Percentiles rank a stretch among this genome's conserved stretches.
These are phyloP conservation scores for Colletotrichum sp. DNA, from an alignment of 2,329 filamentous ascomycete species.

Conservation along the genomic window DNA sequence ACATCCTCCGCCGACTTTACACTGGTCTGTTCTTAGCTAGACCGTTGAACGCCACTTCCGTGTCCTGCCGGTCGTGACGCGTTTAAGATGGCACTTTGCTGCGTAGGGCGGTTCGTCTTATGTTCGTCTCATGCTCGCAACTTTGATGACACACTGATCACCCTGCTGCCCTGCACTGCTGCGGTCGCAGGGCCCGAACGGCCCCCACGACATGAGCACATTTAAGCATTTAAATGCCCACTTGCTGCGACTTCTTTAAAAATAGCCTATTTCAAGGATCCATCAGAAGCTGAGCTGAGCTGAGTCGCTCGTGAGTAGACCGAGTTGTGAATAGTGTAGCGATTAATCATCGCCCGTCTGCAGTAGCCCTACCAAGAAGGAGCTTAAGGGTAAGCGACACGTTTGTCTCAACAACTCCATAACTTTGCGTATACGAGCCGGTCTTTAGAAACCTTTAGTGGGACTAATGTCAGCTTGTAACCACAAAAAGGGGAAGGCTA, in stretches of 20 bases:
- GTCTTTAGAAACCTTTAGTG: neutral
- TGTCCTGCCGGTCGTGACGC: neutral
- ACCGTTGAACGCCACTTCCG: neutral
- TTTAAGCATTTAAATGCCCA: neutral
- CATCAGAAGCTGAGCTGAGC: neutral
- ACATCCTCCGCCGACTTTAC: fast-evolving
- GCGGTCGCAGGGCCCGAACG: neutral
- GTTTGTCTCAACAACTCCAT: neutral
- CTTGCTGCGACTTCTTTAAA: neutral
- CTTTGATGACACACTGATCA: neutral
- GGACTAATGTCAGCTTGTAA: neutral
- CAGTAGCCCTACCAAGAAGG: neutral
- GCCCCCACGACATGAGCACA: neutral
- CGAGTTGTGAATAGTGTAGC: neutral
- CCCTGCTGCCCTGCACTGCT: neutral
- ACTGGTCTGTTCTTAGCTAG: fast-evolving
- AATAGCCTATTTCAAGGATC: neutral
- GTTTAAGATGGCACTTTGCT: neutral
- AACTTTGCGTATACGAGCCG: neutral
- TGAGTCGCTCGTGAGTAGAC: neutral
- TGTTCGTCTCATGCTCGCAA: neutral
- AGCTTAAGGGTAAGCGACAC: neutral
- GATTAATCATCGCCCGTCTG: neutral
- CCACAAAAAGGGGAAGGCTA: neutral
- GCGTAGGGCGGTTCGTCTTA: neutral